These are phyloP conservation scores for Urochloa ruziziensis DNA, from an alignment of 176 grass and related monocot genomes.

Conservation along the genomic window DNA sequence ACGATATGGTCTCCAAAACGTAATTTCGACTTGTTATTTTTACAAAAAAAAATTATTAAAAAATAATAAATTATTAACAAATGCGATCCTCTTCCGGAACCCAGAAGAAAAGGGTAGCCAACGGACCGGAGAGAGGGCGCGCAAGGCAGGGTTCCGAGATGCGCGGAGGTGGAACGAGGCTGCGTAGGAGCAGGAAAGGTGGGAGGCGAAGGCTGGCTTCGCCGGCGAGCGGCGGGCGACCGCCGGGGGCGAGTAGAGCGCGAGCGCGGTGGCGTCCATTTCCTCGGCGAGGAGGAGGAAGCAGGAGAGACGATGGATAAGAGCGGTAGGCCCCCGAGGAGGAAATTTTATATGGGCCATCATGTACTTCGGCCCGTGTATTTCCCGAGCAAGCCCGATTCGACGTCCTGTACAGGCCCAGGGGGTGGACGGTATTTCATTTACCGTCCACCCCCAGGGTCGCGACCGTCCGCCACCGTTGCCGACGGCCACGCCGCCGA, in stretches of 20 bases:
- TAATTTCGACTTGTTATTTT: too few relatives aligned
- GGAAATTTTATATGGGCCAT: neutral
- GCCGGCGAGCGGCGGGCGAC: neutral
- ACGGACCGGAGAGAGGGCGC: conserved; percentile 2
- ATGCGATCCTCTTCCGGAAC: neutral
- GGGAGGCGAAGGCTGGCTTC: neutral
- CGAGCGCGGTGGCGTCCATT: conserved; percentile 28
- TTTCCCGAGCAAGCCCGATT: too few relatives aligned
- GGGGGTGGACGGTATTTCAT: too few relatives aligned
- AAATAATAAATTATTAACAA: too few relatives aligned
- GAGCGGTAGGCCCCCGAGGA: neutral
- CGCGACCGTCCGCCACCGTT: too few relatives aligned
- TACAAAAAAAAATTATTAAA: too few relatives aligned
- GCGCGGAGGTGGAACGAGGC: neutral
- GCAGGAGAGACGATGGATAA: neutral
- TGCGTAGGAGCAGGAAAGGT: neutral
- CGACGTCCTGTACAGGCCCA: too few relatives aligned
- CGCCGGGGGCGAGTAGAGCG: neutral
- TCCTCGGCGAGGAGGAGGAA: neutral
- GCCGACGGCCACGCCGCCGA: too few relatives aligned
- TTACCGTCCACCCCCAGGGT: too few relatives aligned
- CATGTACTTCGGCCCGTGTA: neutral
- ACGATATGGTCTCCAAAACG: too few relatives aligned
- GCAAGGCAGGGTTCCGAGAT: neutral
- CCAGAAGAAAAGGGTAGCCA: neutral